Evolutionary conservation across 1,284 basidiomycete genomes (phyloP).

Genomic region (Ustilago shanxiensis): DNA sequence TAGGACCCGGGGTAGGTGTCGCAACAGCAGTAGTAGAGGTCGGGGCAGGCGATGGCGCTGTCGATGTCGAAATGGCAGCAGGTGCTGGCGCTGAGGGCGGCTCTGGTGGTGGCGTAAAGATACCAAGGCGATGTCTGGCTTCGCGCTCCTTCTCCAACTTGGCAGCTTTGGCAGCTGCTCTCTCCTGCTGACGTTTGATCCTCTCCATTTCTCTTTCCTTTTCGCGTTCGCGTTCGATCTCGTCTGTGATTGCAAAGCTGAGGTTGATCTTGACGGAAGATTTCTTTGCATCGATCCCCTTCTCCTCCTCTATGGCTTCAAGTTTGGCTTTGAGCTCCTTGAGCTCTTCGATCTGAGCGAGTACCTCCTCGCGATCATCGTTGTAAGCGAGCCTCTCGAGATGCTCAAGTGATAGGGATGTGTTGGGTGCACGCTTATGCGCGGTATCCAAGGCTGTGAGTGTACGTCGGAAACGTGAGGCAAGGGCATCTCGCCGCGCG

Average conservation of each 20-base stretch:
- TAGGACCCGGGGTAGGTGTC: not conserved
- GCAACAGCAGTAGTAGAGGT: not conserved
- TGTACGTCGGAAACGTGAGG: constrained; percentile 40
- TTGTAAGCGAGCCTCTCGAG: constrained; percentile 61
- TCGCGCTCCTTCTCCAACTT: constrained; percentile 50
- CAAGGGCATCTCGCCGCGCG: constrained; percentile 36
- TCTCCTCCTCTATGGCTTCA: constrained; percentile 47
- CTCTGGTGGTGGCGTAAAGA: constrained; percentile 39
- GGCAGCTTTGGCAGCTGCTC: constrained; percentile 45
- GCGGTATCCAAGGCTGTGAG: constrained; percentile 41
- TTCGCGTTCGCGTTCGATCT: constrained; percentile 51
- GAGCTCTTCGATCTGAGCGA: constrained; percentile 54
- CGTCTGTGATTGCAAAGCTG: constrained; percentile 49
- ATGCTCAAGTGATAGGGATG: constrained; percentile 49
- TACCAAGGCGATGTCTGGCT: constrained; percentile 36
- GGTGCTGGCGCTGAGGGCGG: constrained; percentile 11
- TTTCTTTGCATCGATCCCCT: constrained; percentile 14
- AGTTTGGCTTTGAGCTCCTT: constrained; percentile 54
- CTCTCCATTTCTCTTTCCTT: constrained; percentile 44
- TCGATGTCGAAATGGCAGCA: constrained; percentile 13
- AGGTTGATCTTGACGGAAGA: constrained; percentile 41
- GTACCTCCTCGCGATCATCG: constrained; percentile 53
- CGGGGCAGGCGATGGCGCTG: constrained; percentile 6
- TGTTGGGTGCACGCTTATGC: constrained; percentile 49
- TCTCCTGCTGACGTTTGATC: constrained; percentile 48